phyloP scores from a whole-genome alignment of 495 filamentous ascomycete genomes.

The Penicillium pulvis region DNA sequence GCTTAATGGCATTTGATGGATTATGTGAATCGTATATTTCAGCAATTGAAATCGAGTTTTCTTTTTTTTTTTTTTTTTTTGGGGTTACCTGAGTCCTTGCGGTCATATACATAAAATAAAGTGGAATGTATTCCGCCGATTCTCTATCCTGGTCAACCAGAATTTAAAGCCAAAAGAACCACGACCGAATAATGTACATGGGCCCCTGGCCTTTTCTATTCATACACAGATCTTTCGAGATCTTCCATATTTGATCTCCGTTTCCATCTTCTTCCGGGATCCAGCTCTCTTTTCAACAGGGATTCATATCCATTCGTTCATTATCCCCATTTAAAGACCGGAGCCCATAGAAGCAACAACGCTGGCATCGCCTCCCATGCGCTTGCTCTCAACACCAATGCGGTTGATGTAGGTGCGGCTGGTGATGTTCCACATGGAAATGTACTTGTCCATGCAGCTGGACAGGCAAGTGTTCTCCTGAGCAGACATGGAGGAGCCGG shows the following conservation, averaged over 20 bases:
- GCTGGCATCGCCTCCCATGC: conserved; percentile 29
- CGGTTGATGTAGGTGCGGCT: conserved; percentile 72
- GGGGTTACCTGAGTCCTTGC: conserved; percentile 6
- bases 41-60: conserved; percentile 32
- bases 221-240: conserved; percentile 20
- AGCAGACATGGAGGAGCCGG: conserved; percentile 71
- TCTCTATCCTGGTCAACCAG: conserved; percentile 10
- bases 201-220: conserved; percentile 31
- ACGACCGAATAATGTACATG: conserved; percentile 32
- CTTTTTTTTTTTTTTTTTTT: conserved; percentile 23
- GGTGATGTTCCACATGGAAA: conserved; percentile 86
- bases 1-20: conserved; percentile 6
- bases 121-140: conserved; percentile 17
- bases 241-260: conserved; percentile 2
- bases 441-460: conserved; percentile 97
- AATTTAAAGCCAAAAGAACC: conserved; percentile 16
- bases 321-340: conserved; percentile 16
- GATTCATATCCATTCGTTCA: conserved; percentile 8
- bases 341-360: conserved; percentile 33
- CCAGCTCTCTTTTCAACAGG: background rate
- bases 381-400: conserved; percentile 64
- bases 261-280: background rate
- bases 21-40: conserved; percentile 20
- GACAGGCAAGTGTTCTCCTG: conserved; percentile 78
- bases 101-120: conserved; percentile 18